Base-by-base conservation (phyloP, 192 early-diverging fungal species). In the Gryganskiella cystojenkinii region DNA sequence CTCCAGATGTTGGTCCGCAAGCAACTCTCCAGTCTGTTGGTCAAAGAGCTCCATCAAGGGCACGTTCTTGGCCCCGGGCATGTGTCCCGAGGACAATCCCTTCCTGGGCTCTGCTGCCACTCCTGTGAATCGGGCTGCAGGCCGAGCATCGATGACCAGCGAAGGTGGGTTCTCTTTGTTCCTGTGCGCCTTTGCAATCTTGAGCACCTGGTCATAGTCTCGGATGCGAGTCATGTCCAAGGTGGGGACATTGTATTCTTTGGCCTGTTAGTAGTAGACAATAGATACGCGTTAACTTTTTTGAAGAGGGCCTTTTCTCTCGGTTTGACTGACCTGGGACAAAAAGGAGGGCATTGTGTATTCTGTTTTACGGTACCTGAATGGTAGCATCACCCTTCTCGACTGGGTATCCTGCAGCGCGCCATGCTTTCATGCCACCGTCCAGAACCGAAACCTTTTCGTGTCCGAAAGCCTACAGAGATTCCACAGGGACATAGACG, bases 401-500 rank as follows among this genome's bases (percentile, higher is more conserved):
- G 7, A 87, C 63, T 27, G 86, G 84, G 27, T 81, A 63, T 47
- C 84, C 81, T 24, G 86, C 86, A 7, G 65, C 67, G 10, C 82
- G 71, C 97, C 97, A 99, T 34, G 86, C 88, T 3, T 89, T 90
- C 35, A 99, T 71, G 10, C 97, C 97, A 25, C 97, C 97, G 49
- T 99, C 87, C 56, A 99, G 76, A 7, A 99, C 88, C 34, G 93
- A 95, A 2, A 96, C 90, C 3, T 92, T 92, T 33, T 91, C 57
- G 61, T 99, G 97, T 15, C 94, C 94, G 90, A 99, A 95, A n/a
- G 84, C 89, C 90, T 93, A 40, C n/a, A n/a, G 42, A 45, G 37
- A 19, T 35, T 27, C 46, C n/a, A n/a, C n/a, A n/a, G n/a, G n/a
- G n/a, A n/a, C n/a, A n/a, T n/a, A n/a, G n/a, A n/a, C n/a, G n/a